Percentiles rank a stretch among this genome's conserved stretches.
Conservation (phyloP, 2,329 filamentous ascomycete species). For the Fusarium buharicum region DNA sequence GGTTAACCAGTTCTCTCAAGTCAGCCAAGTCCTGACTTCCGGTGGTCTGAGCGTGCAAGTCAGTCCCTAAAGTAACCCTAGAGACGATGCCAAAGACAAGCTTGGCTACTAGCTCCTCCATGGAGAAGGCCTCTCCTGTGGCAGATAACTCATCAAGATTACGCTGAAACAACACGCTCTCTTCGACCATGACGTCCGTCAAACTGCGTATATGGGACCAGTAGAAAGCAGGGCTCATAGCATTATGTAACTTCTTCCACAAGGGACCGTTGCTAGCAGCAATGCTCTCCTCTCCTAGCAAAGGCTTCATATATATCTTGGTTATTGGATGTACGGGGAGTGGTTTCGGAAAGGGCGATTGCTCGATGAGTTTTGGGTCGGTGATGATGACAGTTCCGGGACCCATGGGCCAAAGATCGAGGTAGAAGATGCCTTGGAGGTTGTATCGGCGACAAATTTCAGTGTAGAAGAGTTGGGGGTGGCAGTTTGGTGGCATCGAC, state of each 20-base stretch:
- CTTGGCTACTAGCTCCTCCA: conserved; percentile 11
- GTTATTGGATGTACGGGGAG: conserved; percentile 11
- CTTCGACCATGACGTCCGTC: conserved; percentile 9
- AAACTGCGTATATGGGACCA: neutral
- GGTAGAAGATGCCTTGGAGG: conserved; percentile 21
- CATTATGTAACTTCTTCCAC: conserved; percentile 12
- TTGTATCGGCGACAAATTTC: conserved; percentile 16
- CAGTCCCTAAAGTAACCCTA: neutral
- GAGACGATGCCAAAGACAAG: conserved; percentile 8
- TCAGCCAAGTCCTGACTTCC: conserved; percentile 15
- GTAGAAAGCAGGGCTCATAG: conserved; percentile 19
- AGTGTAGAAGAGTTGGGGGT: conserved; percentile 20
- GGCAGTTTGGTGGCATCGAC: conserved; percentile 18
- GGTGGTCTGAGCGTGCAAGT: conserved; percentile 6
- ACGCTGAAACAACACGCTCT: neutral
- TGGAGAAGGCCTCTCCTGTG: conserved; percentile 14
- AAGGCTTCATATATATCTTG: neutral
- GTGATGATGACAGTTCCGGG: neutral
- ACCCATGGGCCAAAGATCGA: conserved; percentile 25
- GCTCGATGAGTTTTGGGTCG: conserved; percentile 12
- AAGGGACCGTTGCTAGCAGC: neutral
- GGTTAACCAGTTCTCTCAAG: conserved; percentile 6
- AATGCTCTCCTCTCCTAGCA: conserved; percentile 5
- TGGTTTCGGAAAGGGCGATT: conserved; percentile 3
- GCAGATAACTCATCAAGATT: neutral